Base-by-base conservation (phyloP, 1,284 basidiomycete genomes). In the Coniferiporia sulphurascens region DNA sequence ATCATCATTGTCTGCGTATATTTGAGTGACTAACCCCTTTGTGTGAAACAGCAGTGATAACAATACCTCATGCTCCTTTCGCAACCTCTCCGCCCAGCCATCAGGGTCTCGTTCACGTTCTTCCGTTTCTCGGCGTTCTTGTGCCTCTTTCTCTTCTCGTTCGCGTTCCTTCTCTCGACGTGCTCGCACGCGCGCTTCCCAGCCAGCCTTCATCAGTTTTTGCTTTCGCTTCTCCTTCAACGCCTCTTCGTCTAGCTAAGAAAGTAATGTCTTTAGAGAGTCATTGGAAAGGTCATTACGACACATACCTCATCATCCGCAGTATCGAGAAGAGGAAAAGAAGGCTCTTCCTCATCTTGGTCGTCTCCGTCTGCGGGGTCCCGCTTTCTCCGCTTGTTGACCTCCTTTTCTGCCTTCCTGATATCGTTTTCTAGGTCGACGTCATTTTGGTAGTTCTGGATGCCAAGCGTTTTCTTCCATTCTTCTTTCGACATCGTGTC, bases 151-250 rank as follows among this genome's bases (percentile, higher is more conserved):
- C 60, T 91, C 85, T 66, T 89, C 87, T 55, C 79, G 81, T 71
- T 93, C 93, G 27, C 85, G 84, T 67, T 93, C 90, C 66, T 98
- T 98, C 72, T 99, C 96, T 38, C 87, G 87, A 64, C 92, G 86
- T 0, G 86, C 83, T 6, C 94, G 86, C 52, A 87, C 82, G 10
- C 97, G 87, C 0, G 96, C 95, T 60, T 99, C 97, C 73, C 91
- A 95, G 0, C 93, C 94, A 0, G 95, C 94, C 74, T 98, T 99
- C 77, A 97, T 79, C 41, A 99, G 78, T 62, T 87, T 89, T 73
- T 99, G 97, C 66, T 89, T 91, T 67, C 89, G 87, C 76, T 99
- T 99, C 73, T 99, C 97, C 71, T 93, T 98, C 51, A 98, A 69
- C 13, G 87, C 83, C 51, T 98, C 95, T 70, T 98, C 95, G 66